Evolutionary conservation across 805 yeast genomes (phyloP), one percentile per base, ranked within the genome.

Genomic region (Candida tallmaniae): DNA sequence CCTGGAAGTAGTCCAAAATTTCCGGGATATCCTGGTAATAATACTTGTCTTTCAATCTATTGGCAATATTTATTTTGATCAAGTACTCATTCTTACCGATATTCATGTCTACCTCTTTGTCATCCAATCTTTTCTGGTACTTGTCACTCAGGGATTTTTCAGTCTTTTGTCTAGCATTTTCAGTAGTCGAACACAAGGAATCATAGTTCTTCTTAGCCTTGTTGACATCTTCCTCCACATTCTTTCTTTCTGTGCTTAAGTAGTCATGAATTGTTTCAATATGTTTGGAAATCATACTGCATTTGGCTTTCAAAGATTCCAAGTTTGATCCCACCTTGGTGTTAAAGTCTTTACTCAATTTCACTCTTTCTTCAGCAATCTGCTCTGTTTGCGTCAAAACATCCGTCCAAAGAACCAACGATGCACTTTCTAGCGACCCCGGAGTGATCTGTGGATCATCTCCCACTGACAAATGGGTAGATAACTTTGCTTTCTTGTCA

Each of bases 1-100:
- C 85, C 62, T 93, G 98, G 47, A 80, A 62, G 45, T 83, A 74
- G 58, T 90, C 97, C 40, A 93, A 66, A 25, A 86, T 59, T 56
- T 89, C 96, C 0, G 98, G 98, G 17, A 88, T 63, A 56, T 93
- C 97, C 61, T 90, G 97, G 53, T 83, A 88, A 56, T 70, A 89
- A 61, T 78, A 88, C 58, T 93, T 93, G 58, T 90, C 97, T 60
- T 93, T 93, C 39, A 89, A 63, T 40, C 97, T 72, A 60, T 93
- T 93, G 34, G 95, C 93, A 18, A 85, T 76, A 48, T 78, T 83
- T 52, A 93, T 80, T 45, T 77, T 77, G 38, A 93, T 74, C 45
- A 93, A 60, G 56, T 93, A 93, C 20, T 73, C 72, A 60, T 90
- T 90, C 57, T 93, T 93, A n/a, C 81, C 78, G 37, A 73, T 72